Percentiles rank a stretch among this genome's conserved stretches.
Evolutionary conservation across 352 stramenopile genomes (phyloP).

Genomic region (Phytophthora melonis): DNA sequence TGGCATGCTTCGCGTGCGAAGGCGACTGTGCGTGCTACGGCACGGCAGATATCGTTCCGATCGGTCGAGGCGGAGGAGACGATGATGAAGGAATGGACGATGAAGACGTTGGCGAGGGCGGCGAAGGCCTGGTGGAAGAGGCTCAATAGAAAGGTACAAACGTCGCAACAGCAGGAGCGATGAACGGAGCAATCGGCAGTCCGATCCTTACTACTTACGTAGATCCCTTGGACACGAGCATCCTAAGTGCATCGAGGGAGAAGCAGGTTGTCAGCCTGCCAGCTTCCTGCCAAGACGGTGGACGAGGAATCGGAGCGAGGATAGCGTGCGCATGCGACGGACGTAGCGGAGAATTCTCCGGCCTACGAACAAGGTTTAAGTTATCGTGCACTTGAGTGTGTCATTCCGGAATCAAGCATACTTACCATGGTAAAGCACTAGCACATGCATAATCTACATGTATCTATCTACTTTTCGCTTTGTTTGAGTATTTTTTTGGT

Average conservation of each 20-base stretch:
- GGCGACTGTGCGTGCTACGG: slow-evolving; percentile 79
- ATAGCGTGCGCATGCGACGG: no score
- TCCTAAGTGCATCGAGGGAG: not conserved
- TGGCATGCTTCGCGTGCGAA: slow-evolving; percentile 81
- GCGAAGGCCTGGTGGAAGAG: slow-evolving; percentile 1
- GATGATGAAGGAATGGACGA: slow-evolving; percentile 40
- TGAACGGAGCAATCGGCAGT: slow-evolving; percentile 13
- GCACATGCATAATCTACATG: slow-evolving; percentile 7
- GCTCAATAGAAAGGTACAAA: slow-evolving; percentile 13
- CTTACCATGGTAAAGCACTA: not conserved
- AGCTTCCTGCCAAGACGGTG: slow-evolving; percentile 1
- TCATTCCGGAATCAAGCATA: not conserved
- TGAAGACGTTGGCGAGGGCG: not conserved
- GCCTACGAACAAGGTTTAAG: slow-evolving; percentile 1
- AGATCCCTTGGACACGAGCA: not conserved
- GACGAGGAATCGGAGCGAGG: no score
- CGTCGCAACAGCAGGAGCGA: not conserved
- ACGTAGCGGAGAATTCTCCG: no score
- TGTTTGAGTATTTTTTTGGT: slow-evolving; percentile 22
- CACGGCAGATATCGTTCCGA: slow-evolving; percentile 71
- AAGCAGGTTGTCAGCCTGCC: not conserved
- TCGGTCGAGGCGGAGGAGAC: slow-evolving; percentile 40
- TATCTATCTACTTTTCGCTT: slow-evolving; percentile 12
- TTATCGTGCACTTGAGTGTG: slow-evolving; percentile 18
- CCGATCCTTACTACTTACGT: slow-evolving; percentile 12